These are phyloP conservation scores for Chrysoporthe puriensis DNA, from an alignment of 2,329 filamentous ascomycete genomes.

Conservation along the genomic window DNA sequence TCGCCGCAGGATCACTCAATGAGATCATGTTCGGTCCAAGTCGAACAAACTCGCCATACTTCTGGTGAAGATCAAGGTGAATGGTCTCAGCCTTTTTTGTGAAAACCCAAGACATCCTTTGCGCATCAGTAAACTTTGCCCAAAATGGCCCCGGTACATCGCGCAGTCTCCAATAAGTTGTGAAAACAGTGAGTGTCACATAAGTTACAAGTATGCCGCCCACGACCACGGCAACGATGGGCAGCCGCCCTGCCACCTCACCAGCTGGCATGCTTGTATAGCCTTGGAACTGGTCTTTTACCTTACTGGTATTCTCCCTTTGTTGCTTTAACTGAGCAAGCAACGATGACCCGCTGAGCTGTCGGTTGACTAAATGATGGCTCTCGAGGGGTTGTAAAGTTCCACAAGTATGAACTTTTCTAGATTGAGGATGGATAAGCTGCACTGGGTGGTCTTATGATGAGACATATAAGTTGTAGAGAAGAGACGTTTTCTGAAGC, in stretches of 20 bases:
- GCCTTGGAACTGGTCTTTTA: no score
- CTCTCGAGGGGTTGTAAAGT: neutral
- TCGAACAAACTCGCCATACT: slow-evolving; percentile 52
- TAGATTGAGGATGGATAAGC: neutral
- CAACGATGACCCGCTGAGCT: neutral
- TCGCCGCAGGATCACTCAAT: slow-evolving; percentile 43
- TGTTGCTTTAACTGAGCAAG: neutral
- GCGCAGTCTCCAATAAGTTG: slow-evolving; percentile 28
- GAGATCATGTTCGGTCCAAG: slow-evolving; percentile 53
- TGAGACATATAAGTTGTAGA: no score
- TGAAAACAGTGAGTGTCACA: neutral
- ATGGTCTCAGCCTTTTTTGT: slow-evolving; percentile 29
- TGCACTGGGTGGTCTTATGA: neutral
- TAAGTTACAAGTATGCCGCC: neutral
- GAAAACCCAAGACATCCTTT: slow-evolving; percentile 31
- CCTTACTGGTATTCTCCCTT: neutral
- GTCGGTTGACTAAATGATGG: neutral
- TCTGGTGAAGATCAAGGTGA: slow-evolving; percentile 40
- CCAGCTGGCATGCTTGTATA: neutral
- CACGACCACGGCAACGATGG: neutral
- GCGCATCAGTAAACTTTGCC: slow-evolving; percentile 31
- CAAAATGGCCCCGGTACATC: slow-evolving; percentile 33
- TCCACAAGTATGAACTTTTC: no score
- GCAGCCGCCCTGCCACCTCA: neutral
- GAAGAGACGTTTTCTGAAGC: neutral